Conservation (phyloP, 345 rosid species). For the Combretum micranthum region DNA sequence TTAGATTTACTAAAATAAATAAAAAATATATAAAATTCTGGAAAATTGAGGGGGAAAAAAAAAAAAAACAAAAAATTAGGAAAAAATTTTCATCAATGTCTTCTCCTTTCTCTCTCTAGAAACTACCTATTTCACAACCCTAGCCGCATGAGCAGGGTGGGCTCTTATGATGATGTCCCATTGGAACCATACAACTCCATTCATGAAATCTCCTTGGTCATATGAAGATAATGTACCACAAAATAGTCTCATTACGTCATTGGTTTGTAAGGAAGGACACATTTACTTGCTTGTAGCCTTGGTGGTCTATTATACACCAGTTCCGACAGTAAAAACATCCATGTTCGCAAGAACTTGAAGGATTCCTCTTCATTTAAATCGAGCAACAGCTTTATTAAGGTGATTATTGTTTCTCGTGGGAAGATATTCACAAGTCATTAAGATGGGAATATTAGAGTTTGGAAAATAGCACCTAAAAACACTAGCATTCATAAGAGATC, state of each 20-base stretch:
- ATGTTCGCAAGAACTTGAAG: constrained; percentile 84
- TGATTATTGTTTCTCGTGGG: constrained; percentile 69
- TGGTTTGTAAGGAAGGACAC: constrained; percentile 89
- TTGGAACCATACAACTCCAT: constrained; percentile 69
- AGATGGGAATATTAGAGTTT: constrained; percentile 86
- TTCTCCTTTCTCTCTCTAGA: too few species aligned
- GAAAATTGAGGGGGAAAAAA: too few species aligned
- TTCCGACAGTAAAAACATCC: constrained; percentile 93
- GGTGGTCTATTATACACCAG: constrained; percentile 88
- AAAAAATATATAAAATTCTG: too few species aligned
- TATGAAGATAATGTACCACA: constrained; percentile 41
- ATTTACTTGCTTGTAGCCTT: constrained; percentile 78
- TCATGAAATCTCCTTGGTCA: constrained; percentile 37
- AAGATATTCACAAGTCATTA: constrained; percentile 93
- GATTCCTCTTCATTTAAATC: constrained; percentile 86
- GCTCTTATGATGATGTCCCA: constrained; percentile 94
- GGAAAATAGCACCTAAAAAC: constrained; percentile 68
- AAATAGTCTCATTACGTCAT: constrained; percentile 72
- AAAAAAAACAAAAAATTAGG: too few species aligned
- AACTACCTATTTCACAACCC: constrained; percentile 39
- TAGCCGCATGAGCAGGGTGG: constrained; percentile 65
- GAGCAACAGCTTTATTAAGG: constrained; percentile 88
- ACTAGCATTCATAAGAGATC: too few species aligned
- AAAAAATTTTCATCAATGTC: too few species aligned
- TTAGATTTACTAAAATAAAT: too few species aligned